Percentiles rank a stretch among this genome's conserved stretches.
Evolutionary conservation across 306 rosid species (phyloP).

Genomic region (Mimosa pudica): DNA sequence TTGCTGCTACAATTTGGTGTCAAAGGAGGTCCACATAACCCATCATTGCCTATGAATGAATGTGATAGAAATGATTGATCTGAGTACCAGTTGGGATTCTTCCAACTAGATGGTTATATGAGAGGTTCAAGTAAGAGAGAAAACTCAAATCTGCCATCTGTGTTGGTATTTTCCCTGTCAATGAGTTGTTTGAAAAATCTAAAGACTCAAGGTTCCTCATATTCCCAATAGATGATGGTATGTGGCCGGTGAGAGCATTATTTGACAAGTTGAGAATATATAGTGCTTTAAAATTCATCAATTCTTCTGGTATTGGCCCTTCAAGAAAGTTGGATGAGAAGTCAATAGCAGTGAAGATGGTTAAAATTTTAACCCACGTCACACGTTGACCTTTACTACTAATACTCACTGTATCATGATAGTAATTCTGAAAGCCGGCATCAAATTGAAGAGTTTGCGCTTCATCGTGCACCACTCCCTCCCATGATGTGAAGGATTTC

Average conservation of each 20-base stretch:
- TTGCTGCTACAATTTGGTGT: not conserved
- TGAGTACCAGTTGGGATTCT: slow-evolving; percentile 44
- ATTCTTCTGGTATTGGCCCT: slow-evolving; percentile 49
- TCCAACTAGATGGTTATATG: slow-evolving; percentile 38
- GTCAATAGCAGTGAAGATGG: slow-evolving; percentile 46
- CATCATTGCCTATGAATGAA: slow-evolving; percentile 39
- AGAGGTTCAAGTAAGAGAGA: too few species aligned
- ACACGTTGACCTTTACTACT: slow-evolving; percentile 39
- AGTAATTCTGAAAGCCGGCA: not conserved
- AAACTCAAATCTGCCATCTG: too few species aligned
- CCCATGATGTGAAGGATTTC: slow-evolving; percentile 40
- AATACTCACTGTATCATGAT: slow-evolving; percentile 48
- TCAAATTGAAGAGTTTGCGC: not conserved
- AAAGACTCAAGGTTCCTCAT: too few species aligned
- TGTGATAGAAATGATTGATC: slow-evolving; percentile 34
- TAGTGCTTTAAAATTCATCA: slow-evolving; percentile 44
- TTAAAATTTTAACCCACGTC: slow-evolving; percentile 44
- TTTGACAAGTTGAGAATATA: too few species aligned
- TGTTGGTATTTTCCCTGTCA: too few species aligned
- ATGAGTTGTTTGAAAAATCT: too few species aligned
- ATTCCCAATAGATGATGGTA: too few species aligned
- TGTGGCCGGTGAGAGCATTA: too few species aligned
- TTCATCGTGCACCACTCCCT: slow-evolving; percentile 43
- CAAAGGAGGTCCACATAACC: slow-evolving; percentile 51
- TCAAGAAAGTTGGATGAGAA: slow-evolving; percentile 48